Percentiles rank a stretch among this genome's conserved stretches.
Conservation (phyloP, 2,329 filamentous ascomycete species). For the Sporothrix sp. region DNA sequence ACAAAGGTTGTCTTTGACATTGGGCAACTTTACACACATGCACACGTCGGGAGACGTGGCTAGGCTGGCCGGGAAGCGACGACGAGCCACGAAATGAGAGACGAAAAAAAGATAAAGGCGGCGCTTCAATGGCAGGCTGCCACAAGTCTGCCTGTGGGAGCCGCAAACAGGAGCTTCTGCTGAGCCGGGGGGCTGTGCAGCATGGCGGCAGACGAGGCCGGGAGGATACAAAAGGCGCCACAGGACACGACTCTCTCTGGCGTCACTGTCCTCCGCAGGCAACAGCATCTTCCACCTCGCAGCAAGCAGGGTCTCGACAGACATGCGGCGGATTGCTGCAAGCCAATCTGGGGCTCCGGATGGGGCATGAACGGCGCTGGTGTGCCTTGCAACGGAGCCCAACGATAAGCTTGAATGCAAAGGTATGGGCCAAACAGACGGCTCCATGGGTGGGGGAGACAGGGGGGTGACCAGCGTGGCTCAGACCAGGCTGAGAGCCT, state of each 20-base stretch:
- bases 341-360: conserved; percentile 5
- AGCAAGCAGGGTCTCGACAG: too few relatives aligned
- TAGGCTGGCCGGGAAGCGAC: not conserved
- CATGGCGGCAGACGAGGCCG: not conserved
- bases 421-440: not conserved
- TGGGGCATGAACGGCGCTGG: too few relatives aligned
- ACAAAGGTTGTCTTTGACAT: too few relatives aligned
- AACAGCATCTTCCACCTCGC: too few relatives aligned
- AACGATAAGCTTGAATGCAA: not conserved
- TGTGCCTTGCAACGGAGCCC: not conserved
- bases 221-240: not conserved
- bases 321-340: too few relatives aligned
- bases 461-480: not conserved
- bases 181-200: not conserved
- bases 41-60: too few relatives aligned
- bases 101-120: not conserved
- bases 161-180: not conserved
- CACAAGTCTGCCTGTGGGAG: not conserved
- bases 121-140: not conserved
- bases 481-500: conserved; percentile 12
- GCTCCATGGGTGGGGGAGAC: not conserved
- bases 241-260: too few relatives aligned
- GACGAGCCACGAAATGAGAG: not conserved
- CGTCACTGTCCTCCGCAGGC: too few relatives aligned
- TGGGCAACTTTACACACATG: too few relatives aligned